A percentile compares a stretch with the other conserved stretches of the same genome.
These are phyloP conservation scores for Colletotrichum eremochloae DNA, from an alignment of 2,329 filamentous ascomycete genomes.

Conservation along the genomic window DNA sequence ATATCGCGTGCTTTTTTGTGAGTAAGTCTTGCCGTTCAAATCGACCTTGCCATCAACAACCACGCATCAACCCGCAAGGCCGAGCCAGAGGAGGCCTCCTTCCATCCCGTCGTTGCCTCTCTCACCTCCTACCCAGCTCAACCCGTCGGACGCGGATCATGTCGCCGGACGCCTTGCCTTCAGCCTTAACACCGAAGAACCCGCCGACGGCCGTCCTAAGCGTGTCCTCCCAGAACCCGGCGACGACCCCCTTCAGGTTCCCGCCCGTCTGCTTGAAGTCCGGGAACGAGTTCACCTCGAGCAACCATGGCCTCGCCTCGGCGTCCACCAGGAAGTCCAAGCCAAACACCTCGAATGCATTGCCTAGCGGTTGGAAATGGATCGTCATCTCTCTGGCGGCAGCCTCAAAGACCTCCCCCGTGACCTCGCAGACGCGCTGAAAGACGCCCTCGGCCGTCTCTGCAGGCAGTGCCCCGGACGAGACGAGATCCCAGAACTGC, in stretches of 20 bases:
- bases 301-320: constrained; percentile 75
- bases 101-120: not conserved
- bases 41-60: not conserved
- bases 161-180: constrained; percentile 40
- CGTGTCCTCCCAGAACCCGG: constrained; percentile 81
- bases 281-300: constrained; percentile 96
- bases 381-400: constrained; percentile 86
- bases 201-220: constrained; percentile 74
- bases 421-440: constrained; percentile 78
- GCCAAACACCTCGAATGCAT: constrained; percentile 93
- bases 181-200: constrained; percentile 69
- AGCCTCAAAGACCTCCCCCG: constrained; percentile 86
- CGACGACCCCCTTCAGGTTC: constrained; percentile 78
- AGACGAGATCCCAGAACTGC: constrained; percentile 77
- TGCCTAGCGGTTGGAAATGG: constrained; percentile 90
- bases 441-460: constrained; percentile 74
- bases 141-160: constrained; percentile 68
- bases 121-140: constrained; percentile 63
- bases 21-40: constrained; percentile 1
- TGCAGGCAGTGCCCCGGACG: constrained; percentile 43
- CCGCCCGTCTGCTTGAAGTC: constrained; percentile 94
- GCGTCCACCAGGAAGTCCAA: constrained; percentile 89
- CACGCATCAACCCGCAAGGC: not conserved
- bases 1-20: constrained; percentile 9
- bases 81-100: constrained; percentile 20